Evolutionary conservation across 1,284 basidiomycete genomes (phyloP), one percentile per base, ranked within the genome.

Genomic region (Ustilago nuda): DNA sequence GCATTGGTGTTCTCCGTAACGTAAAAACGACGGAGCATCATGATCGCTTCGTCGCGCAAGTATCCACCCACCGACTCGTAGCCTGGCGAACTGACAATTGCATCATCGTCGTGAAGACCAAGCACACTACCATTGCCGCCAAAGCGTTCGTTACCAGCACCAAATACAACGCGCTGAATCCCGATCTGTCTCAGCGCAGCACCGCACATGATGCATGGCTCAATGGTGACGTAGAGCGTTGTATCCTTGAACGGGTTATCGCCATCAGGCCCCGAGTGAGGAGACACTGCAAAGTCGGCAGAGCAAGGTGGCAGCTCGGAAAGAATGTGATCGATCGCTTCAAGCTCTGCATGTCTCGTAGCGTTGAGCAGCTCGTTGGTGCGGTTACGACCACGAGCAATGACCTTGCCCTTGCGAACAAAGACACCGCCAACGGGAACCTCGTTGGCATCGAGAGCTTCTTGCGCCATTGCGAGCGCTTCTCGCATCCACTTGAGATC

Each of bases 201-300:
- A 5, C 95, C 94, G 80, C 97, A 99, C 97, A 99, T 99, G 84
- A 99, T 94, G 86, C 97, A 99, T 0, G 97, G 97, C 87, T 99
- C 97, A 60, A 99, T 95, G 0, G 97, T 99, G 61, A 99, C 97
- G 86, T 99, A 99, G 19, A 99, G 90, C 2, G 91, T 94, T 27
- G 94, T 95, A 13, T 90, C 88, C 1, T 89, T 89, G 48, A 98
- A 90, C 4, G 94, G 76, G 58, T 84, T 84, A 59, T 84, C 82
- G 7, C 65, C 75, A 7, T 57, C 58, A 6, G 63, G 70, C 1
- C 76, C 70, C 2, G 65, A 62, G 54, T 82, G 83, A 35, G 82
- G 84, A 43, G 61, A 61, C 8, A 68, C n/a, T 1, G 80, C 80
- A 61, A 85, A 83, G 35, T 77, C 39, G 11, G 71, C 23, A 5